A percentile compares a stretch with the other conserved stretches of the same genome.
These are phyloP conservation scores for Wolfiporia cocos DNA, from an alignment of 1,284 basidiomycete genomes.

Conservation along the genomic window DNA sequence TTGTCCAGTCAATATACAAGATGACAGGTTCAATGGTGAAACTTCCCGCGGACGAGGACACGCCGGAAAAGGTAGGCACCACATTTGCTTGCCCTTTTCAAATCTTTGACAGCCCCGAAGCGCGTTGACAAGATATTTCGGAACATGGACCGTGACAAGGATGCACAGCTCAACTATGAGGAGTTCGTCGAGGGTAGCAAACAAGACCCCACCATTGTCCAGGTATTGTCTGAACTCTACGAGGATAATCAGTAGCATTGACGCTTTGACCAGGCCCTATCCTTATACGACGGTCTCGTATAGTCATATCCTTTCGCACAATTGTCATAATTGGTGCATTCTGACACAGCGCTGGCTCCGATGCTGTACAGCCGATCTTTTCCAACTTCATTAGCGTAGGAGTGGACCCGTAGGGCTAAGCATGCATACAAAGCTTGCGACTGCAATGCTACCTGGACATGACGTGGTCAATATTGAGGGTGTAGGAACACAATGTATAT, in stretches of 20 bases:
- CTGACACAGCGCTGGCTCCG: too few relatives aligned
- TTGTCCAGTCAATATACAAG: slow-evolving; percentile 95
- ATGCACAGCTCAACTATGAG: slow-evolving; percentile 85
- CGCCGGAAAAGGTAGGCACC: slow-evolving; percentile 86
- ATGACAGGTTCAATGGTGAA: slow-evolving; percentile 99
- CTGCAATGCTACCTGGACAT: too few relatives aligned
- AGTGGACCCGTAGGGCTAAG: too few relatives aligned
- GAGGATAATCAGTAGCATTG: too few relatives aligned
- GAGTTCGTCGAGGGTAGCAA: slow-evolving; percentile 97
- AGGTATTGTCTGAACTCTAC: too few relatives aligned
- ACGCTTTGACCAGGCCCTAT: slow-evolving; percentile 49
- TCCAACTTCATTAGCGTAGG: too few relatives aligned
- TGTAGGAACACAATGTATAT: too few relatives aligned
- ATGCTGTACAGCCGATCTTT: too few relatives aligned
- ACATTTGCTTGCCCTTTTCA: background rate
- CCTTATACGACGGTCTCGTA: slow-evolving; percentile 74
- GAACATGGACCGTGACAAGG: slow-evolving; percentile 91
- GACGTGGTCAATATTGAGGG: too few relatives aligned
- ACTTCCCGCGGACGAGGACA: slow-evolving; percentile 95
- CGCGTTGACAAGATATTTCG: slow-evolving; percentile 95
- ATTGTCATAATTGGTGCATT: too few relatives aligned
- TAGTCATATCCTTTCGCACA: slow-evolving; percentile 24
- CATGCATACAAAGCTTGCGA: too few relatives aligned
- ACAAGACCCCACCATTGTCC: slow-evolving; percentile 96
- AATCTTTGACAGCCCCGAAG: slow-evolving; percentile 33